Conservation (phyloP, 805 yeast genomes). For the Kazachstania taianensis region DNA sequence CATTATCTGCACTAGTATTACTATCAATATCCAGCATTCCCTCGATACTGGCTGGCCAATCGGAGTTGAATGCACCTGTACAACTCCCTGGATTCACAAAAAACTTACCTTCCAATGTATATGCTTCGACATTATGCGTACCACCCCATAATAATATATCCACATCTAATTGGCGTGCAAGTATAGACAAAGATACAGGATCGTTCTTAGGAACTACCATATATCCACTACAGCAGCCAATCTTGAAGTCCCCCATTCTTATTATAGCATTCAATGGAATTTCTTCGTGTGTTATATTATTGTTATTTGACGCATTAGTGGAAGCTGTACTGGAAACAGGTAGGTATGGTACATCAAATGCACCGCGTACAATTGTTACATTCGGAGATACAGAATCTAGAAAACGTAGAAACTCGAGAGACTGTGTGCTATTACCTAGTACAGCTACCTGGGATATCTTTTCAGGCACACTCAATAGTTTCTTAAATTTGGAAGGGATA, state of each 20-base stretch:
- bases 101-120: slow-evolving; percentile 82
- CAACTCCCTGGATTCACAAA: slow-evolving; percentile 97
- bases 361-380: slow-evolving; percentile 72
- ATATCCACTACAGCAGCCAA: slow-evolving; percentile 82
- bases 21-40: slow-evolving; percentile 10
- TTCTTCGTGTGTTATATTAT: slow-evolving; percentile 32
- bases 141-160: slow-evolving; percentile 91
- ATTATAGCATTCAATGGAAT: slow-evolving; percentile 59
- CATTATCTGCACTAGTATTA: background rate
- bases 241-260: slow-evolving; percentile 56
- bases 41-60: slow-evolving; percentile 36
- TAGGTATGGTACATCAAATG: slow-evolving; percentile 47
- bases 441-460: slow-evolving; percentile 79
- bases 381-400: slow-evolving; percentile 61
- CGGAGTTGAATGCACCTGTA: slow-evolving; percentile 76
- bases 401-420: slow-evolving; percentile 51
- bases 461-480: slow-evolving; percentile 64
- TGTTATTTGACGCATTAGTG: slow-evolving; percentile 57
- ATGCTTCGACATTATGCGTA: slow-evolving; percentile 86
- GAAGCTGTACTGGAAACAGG: slow-evolving; percentile 9
- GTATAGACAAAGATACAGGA: slow-evolving; percentile 68
- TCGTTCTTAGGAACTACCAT: slow-evolving; percentile 78
- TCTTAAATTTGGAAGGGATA: slow-evolving; percentile 48
- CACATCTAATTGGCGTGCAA: slow-evolving; percentile 86
- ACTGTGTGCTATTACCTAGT: slow-evolving; percentile 72